phyloP scores from a whole-genome alignment of 306 rosid species.

The Sicyos edulis region DNA sequence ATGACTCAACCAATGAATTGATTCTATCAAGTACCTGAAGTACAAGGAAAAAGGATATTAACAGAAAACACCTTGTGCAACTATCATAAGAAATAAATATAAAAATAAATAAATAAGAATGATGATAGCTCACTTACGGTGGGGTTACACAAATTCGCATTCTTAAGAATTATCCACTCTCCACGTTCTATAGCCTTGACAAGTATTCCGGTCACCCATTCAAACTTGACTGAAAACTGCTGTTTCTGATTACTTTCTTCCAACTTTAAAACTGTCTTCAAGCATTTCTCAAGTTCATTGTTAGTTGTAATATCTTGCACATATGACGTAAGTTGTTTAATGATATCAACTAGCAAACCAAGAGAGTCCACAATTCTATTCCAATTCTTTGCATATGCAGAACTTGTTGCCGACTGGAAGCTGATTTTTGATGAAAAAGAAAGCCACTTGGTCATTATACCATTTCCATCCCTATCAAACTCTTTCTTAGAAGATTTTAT shows the following conservation, averaged over 20 bases:
- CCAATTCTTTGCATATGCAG: conserved; percentile 39
- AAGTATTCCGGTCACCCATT: conserved; percentile 76
- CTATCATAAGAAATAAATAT: neutral
- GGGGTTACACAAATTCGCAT: conserved; percentile 92
- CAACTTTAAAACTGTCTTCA: conserved; percentile 48
- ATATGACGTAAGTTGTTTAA: conserved; percentile 42
- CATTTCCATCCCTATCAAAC: conserved; percentile 26
- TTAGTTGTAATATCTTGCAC: conserved; percentile 31
- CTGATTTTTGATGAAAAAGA: conserved; percentile 35
- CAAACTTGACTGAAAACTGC: conserved; percentile 61
- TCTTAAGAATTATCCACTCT: conserved; percentile 89
- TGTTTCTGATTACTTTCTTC: conserved; percentile 42
- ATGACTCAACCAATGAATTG: conserved; percentile 82
- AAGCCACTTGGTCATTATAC: conserved; percentile 50
- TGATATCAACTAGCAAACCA: conserved; percentile 43
- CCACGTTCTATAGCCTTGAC: conserved; percentile 85
- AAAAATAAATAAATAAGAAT: neutral
- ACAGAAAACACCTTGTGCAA: neutral
- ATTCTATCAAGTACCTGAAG: conserved; percentile 85
- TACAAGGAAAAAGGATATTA: conserved; percentile 15
- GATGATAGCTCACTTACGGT: conserved; percentile 45
- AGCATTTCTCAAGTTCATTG: conserved; percentile 47
- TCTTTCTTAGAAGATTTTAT: conserved; percentile 34
- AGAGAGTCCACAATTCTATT: conserved; percentile 42
- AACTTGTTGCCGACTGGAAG: conserved; percentile 33